Percentiles rank a stretch among this genome's conserved stretches.
Evolutionary conservation across 768 basidiomycete species (phyloP).

Genomic region (Clavulina sp.): DNA sequence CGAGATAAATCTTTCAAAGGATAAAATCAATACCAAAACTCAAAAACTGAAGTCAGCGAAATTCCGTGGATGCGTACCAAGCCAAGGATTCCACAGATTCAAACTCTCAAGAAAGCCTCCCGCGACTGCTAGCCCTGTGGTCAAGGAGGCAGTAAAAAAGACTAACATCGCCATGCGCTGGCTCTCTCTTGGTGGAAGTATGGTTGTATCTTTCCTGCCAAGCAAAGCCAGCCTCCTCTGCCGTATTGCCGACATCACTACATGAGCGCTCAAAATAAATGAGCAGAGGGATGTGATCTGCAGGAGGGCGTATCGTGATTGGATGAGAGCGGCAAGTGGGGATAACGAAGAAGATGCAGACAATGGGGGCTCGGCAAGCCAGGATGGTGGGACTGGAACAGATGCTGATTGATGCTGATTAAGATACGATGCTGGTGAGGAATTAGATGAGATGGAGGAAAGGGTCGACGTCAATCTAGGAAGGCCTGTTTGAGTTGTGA

Average conservation of each 20-base stretch:
- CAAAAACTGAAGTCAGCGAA: not conserved
- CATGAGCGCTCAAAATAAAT: slow-evolving; percentile 60
- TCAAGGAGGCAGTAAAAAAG: slow-evolving; percentile 41
- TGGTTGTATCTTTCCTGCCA: slow-evolving; percentile 21
- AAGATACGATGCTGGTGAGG: slow-evolving; percentile 31
- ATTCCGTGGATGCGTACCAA: not conserved
- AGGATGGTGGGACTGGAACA: too few relatives aligned
- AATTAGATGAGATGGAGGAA: slow-evolving; percentile 11
- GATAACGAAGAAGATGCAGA: slow-evolving; percentile 29
- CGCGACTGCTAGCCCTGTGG: slow-evolving; percentile 12
- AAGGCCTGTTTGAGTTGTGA: slow-evolving; percentile 19
- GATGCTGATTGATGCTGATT: too few relatives aligned
- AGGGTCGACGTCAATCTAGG: slow-evolving; percentile 14
- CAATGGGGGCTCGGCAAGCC: slow-evolving; percentile 64
- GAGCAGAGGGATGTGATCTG: slow-evolving; percentile 70
- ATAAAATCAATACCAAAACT: not conserved
- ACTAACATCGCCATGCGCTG: slow-evolving; percentile 45
- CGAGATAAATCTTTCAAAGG: slow-evolving; percentile 45
- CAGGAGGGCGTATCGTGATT: slow-evolving; percentile 59
- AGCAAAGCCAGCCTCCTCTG: not conserved
- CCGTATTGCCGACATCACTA: slow-evolving; percentile 46
- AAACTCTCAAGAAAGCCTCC: not conserved
- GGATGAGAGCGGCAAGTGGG: slow-evolving; percentile 34
- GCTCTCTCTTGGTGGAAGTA: slow-evolving; percentile 31
- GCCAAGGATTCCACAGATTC: not conserved